phyloP scores from a whole-genome alignment of 345 rosid species.

The Cardamine occulta region DNA sequence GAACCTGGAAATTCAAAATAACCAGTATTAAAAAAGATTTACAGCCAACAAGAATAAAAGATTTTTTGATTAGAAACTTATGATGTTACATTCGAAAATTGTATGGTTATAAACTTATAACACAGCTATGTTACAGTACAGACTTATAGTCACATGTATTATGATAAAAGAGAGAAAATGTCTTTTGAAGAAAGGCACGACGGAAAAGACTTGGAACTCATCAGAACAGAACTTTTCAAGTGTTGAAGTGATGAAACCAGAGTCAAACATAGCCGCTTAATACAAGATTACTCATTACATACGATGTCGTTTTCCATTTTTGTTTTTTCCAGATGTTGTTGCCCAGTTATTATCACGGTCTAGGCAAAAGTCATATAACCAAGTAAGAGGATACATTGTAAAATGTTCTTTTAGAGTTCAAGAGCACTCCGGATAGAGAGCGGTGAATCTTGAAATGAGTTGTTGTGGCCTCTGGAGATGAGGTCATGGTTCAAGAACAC shows the following conservation, averaged over 20 bases:
- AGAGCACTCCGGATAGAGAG: conserved; percentile 69
- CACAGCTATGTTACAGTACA: background rate
- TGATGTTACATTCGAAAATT: background rate
- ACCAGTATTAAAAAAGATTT: too few relatives aligned
- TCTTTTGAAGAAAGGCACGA: background rate
- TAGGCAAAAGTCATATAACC: conserved; percentile 42
- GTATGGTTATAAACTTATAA: background rate
- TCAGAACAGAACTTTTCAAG: conserved; percentile 9
- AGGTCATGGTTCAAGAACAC: conserved; percentile 86
- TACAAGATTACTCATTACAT: conserved; percentile 34
- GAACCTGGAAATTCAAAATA: background rate
- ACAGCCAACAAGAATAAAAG: background rate
- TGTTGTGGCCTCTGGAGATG: conserved; percentile 57
- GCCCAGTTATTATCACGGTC: conserved; percentile 28
- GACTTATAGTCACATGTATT: background rate
- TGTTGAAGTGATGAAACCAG: background rate
- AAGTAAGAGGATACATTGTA: conserved; percentile 37
- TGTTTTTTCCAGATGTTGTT: conserved; percentile 11
- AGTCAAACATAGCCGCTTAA: conserved; percentile 32
- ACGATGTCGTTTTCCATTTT: background rate
- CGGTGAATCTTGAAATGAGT: conserved; percentile 47
- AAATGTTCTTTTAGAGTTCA: conserved; percentile 53
- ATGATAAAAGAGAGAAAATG: background rate
- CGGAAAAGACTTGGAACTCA: background rate
- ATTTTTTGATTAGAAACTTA: background rate